These are phyloP conservation scores for Aspergillus cejpii DNA, from an alignment of 2,329 filamentous ascomycete species.

Conservation along the genomic window DNA sequence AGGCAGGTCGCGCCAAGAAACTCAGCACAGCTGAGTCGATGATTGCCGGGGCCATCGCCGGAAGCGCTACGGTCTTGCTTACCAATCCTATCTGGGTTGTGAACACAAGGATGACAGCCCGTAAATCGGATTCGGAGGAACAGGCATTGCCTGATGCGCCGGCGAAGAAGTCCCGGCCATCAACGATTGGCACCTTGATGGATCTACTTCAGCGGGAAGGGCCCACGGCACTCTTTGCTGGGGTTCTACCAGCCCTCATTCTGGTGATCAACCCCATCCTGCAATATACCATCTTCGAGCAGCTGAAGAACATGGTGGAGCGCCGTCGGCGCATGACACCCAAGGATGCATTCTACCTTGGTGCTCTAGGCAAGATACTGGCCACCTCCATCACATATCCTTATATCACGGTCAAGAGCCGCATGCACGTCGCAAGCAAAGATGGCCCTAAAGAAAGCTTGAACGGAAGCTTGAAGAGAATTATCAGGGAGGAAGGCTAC, in stretches of 20 bases:
- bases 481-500: slow-evolving; percentile 86
- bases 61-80: slow-evolving; percentile 85
- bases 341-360: slow-evolving; percentile 80
- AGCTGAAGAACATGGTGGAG: slow-evolving; percentile 88
- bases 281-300: slow-evolving; percentile 98
- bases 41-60: slow-evolving; percentile 88
- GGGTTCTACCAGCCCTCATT: slow-evolving; percentile 85
- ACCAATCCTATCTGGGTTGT: slow-evolving; percentile 99
- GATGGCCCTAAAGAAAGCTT: slow-evolving; percentile 74
- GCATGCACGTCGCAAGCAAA: slow-evolving; percentile 84
- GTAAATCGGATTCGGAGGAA: slow-evolving; percentile 54
- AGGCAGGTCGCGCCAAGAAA: slow-evolving; percentile 67
- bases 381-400: slow-evolving; percentile 93
- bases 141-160: slow-evolving; percentile 37
- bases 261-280: slow-evolving; percentile 97
- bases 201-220: slow-evolving; percentile 78
- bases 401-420: slow-evolving; percentile 97
- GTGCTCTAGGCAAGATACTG: slow-evolving; percentile 87
- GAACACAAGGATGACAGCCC: slow-evolving; percentile 96
- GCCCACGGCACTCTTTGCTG: slow-evolving; percentile 75
- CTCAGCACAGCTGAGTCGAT: slow-evolving; percentile 90
- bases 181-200: slow-evolving; percentile 74
- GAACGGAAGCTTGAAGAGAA: slow-evolving; percentile 66
- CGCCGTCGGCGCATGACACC: slow-evolving; percentile 70
- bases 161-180: slow-evolving; percentile 51